phyloP scores from a whole-genome alignment of 208 protist species.

The Trypanosoma rangeli region DNA sequence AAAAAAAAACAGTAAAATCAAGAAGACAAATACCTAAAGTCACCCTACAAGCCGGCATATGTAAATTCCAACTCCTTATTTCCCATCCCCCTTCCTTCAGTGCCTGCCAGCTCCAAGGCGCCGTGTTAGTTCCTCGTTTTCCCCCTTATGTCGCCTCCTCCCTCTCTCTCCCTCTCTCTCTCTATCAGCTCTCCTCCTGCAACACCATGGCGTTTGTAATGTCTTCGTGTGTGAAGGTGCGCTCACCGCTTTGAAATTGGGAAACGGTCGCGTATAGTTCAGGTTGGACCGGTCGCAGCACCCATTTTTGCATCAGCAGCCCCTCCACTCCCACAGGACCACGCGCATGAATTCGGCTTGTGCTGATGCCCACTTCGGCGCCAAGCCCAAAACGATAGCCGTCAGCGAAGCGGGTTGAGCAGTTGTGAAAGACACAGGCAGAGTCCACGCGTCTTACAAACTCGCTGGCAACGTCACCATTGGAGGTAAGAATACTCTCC shows the following conservation, averaged over 20 bases:
- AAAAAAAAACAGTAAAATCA: too few relatives aligned
- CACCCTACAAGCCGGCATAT: too few relatives aligned
- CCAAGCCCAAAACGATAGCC: conserved; percentile 91
- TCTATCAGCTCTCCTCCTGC: neutral
- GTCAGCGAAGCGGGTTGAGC: conserved; percentile 91
- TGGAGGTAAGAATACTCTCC: conserved; percentile 83
- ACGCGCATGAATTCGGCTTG: conserved; percentile 87
- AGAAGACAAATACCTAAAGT: too few relatives aligned
- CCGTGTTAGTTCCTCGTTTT: too few relatives aligned
- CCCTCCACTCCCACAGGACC: conserved; percentile 94
- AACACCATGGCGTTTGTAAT: conserved; percentile 9
- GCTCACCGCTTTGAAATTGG: conserved; percentile 49
- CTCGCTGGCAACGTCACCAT: conserved; percentile 38
- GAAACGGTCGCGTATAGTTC: conserved; percentile 41
- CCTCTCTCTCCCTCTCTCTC: neutral
- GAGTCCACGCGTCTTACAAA: conserved; percentile 75
- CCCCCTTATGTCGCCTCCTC: neutral
- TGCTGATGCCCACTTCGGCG: conserved; percentile 94
- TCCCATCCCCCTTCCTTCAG: too few relatives aligned
- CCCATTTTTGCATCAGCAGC: conserved; percentile 76
- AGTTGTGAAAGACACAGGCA: conserved; percentile 93
- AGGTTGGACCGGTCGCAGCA: conserved; percentile 35
- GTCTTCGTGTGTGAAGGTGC: conserved; percentile 46
- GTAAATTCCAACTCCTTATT: too few relatives aligned
- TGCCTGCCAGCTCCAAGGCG: neutral